phyloP scores from a whole-genome alignment of 257 asterid species.

The Solanum etuberosum region DNA sequence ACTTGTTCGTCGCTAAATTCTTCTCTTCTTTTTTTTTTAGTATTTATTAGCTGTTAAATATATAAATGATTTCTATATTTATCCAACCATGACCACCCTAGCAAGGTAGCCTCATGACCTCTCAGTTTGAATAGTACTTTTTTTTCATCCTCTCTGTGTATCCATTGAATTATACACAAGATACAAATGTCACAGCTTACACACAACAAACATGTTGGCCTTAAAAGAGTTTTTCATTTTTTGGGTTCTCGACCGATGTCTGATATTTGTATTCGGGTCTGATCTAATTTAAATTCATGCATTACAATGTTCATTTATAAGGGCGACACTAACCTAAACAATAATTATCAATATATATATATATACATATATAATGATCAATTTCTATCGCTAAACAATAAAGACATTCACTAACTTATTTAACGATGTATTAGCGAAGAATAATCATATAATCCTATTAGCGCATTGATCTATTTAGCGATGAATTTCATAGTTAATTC shows the following conservation, averaged over 20 bases:
- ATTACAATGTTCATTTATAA: no score
- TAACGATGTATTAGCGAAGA: no score
- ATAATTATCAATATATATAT: no score
- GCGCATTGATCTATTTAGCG: background rate
- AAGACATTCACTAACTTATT: no score
- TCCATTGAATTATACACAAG: background rate
- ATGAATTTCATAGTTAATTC: background rate
- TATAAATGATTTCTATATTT: background rate
- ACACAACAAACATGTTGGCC: background rate
- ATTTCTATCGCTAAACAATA: no score
- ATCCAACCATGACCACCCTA: background rate
- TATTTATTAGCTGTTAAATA: background rate
- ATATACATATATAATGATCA: no score
- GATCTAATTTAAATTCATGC: no score
- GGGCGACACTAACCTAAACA: no score
- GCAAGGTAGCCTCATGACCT: background rate
- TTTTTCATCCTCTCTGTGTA: background rate
- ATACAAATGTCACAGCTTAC: background rate
- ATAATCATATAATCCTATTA: background rate
- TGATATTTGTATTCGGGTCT: background rate
- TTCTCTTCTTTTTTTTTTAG: accelerated
- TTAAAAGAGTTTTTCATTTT: background rate
- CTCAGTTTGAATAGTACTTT: background rate
- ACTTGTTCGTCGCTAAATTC: no score
- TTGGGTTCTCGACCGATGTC: background rate